phyloP scores from a whole-genome alignment of 441 rosid genomes.

The Euphorbia celastroides region DNA sequence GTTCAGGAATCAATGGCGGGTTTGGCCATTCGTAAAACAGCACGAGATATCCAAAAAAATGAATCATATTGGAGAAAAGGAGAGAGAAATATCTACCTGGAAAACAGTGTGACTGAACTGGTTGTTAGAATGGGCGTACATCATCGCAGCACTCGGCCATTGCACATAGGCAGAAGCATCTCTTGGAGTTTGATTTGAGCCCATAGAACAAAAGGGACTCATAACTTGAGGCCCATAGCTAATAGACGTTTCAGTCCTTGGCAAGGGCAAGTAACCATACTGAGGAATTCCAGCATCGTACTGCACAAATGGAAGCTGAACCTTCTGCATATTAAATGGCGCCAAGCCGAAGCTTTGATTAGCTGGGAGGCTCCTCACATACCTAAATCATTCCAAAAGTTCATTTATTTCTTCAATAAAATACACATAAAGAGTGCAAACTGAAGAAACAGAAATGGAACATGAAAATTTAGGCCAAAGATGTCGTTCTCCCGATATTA shows the following conservation, averaged over 20 bases:
- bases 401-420: background rate
- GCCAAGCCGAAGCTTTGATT: conserved; percentile 48
- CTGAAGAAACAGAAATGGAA: too few species aligned
- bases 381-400: conserved; percentile 41
- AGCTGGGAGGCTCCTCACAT: conserved; percentile 64
- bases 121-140: conserved; percentile 86
- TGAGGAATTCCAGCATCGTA: conserved; percentile 54
- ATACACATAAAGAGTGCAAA: too few species aligned
- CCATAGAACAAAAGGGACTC: conserved; percentile 51
- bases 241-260: conserved; percentile 43
- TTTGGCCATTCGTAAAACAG: too few species aligned
- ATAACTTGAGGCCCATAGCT: conserved; percentile 47
- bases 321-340: conserved; percentile 58
- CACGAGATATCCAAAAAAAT: too few species aligned
- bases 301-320: conserved; percentile 61
- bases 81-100: conserved; percentile 45
- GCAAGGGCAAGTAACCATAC: conserved; percentile 48
- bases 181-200: conserved; percentile 40
- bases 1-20: too few species aligned
- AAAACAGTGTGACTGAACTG: conserved; percentile 71
- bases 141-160: conserved; percentile 79
- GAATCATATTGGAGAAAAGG: too few species aligned
- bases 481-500: too few species aligned
- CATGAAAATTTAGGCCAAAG: too few species aligned
- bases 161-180: conserved; percentile 69